These are phyloP conservation scores for Hypoxylon lenormandii DNA, from an alignment of 495 filamentous ascomycete genomes.

Conservation along the genomic window DNA sequence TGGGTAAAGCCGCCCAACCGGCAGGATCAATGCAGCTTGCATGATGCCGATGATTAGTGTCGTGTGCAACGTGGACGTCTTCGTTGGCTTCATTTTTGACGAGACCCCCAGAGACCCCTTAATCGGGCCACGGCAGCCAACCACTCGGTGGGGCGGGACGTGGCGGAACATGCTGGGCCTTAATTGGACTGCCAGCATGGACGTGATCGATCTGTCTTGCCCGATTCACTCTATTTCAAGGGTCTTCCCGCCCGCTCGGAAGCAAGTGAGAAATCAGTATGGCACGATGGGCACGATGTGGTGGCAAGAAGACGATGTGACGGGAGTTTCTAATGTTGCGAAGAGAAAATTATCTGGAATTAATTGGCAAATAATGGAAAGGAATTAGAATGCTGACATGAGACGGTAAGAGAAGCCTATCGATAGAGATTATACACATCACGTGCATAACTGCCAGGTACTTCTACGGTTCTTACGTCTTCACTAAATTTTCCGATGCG, in stretches of 20 bases:
- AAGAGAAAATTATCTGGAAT: neutral
- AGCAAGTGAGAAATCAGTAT: constrained; percentile 21
- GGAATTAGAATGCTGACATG: constrained; percentile 10
- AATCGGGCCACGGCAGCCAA: constrained; percentile 38
- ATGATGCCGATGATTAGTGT: constrained; percentile 49
- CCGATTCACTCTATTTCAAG: constrained; percentile 29
- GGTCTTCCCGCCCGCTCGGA: constrained; percentile 23
- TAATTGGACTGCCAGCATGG: constrained; percentile 35
- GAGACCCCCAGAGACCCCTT: constrained; percentile 39
- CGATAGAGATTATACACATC: constrained; percentile 31
- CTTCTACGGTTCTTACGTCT: neutral
- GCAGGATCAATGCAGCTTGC: constrained; percentile 40
- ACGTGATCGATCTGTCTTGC: constrained; percentile 30
- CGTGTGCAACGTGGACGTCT: constrained; percentile 60
- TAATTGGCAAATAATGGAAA: constrained; percentile 36
- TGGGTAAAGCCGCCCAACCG: constrained; percentile 41
- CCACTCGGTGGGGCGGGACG: constrained; percentile 38
- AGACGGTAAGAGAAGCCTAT: constrained; percentile 6
- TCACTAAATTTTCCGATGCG: neutral
- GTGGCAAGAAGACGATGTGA: neutral
- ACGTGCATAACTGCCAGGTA: neutral
- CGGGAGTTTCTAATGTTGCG: constrained; percentile 10
- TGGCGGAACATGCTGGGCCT: constrained; percentile 24
- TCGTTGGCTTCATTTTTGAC: constrained; percentile 54
- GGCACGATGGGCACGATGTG: constrained; percentile 6